Conservation (phyloP, 306 rosid species). For the Dalbergia cultrata region DNA sequence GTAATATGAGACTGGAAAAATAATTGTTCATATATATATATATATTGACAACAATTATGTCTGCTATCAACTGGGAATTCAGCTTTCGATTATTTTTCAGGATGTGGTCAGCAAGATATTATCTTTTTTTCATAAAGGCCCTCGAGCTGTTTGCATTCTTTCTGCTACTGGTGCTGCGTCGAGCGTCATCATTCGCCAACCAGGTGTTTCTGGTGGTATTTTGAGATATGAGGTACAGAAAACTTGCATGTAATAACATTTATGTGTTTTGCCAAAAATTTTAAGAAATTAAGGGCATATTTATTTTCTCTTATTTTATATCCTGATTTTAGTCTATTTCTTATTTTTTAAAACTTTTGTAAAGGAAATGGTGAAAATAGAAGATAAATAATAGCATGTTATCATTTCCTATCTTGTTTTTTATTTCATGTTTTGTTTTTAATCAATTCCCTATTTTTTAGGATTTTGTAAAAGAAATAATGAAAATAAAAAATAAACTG, state of each 20-base stretch:
- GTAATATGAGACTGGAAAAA: constrained; percentile 36
- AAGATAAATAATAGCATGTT: too few species aligned
- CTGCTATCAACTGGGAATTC: neutral
- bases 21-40: neutral
- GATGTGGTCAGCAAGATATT: constrained; percentile 47
- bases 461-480: too few species aligned
- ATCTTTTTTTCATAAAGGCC: constrained; percentile 22
- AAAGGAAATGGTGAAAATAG: too few species aligned
- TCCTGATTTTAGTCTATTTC: too few species aligned
- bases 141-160: constrained; percentile 52
- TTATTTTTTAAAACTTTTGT: too few species aligned
- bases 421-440: too few species aligned
- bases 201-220: neutral
- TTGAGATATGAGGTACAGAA: constrained; percentile 59
- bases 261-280: too few species aligned
- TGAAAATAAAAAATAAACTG: too few species aligned
- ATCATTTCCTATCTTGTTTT: too few species aligned
- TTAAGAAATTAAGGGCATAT: too few species aligned
- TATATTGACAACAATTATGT: neutral
- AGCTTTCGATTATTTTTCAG: constrained; percentile 49
- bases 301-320: too few species aligned
- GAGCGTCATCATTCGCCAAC: constrained; percentile 42
- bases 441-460: too few species aligned
- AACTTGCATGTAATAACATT: neutral
- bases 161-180: constrained; percentile 64